Evolutionary conservation across 2,329 filamentous ascomycete genomes (phyloP).

Genomic region (Botrytis fabae): DNA sequence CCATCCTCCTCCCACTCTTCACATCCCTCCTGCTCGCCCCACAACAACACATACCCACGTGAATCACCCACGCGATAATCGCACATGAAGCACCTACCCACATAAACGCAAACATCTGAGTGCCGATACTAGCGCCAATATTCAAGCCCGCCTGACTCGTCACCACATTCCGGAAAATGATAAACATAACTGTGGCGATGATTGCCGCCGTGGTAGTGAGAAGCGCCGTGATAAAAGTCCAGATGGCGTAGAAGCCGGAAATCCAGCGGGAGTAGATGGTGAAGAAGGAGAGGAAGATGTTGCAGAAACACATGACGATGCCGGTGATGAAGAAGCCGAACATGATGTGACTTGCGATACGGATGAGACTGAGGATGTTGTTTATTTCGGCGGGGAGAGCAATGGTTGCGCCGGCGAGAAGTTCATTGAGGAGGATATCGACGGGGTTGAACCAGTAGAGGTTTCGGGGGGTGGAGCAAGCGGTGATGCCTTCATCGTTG

Average conservation of each 20-base stretch:
- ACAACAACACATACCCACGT: slow-evolving; percentile 77
- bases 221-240: slow-evolving; percentile 67
- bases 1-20: slow-evolving; percentile 37
- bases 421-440: slow-evolving; percentile 73
- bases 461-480: slow-evolving; percentile 67
- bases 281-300: slow-evolving; percentile 62
- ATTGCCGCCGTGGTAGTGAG: slow-evolving; percentile 68
- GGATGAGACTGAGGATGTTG: slow-evolving; percentile 72
- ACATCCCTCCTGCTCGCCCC: slow-evolving; percentile 47
- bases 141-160: slow-evolving; percentile 72
- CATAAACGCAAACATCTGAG: slow-evolving; percentile 81
- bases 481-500: slow-evolving; percentile 68
- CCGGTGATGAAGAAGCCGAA: slow-evolving; percentile 81
- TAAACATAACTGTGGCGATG: slow-evolving; percentile 80
- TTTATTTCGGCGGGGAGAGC: slow-evolving; percentile 73
- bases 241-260: slow-evolving; percentile 65
- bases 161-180: slow-evolving; percentile 78
- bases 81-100: slow-evolving; percentile 74
- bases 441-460: slow-evolving; percentile 94
- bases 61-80: slow-evolving; percentile 69
- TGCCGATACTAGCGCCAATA: slow-evolving; percentile 68
- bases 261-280: slow-evolving; percentile 51
- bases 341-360: slow-evolving; percentile 78
- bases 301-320: slow-evolving; percentile 67
- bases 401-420: slow-evolving; percentile 80